Conservation (phyloP, 306 rosid genomes). For the Urtica urens region DNA sequence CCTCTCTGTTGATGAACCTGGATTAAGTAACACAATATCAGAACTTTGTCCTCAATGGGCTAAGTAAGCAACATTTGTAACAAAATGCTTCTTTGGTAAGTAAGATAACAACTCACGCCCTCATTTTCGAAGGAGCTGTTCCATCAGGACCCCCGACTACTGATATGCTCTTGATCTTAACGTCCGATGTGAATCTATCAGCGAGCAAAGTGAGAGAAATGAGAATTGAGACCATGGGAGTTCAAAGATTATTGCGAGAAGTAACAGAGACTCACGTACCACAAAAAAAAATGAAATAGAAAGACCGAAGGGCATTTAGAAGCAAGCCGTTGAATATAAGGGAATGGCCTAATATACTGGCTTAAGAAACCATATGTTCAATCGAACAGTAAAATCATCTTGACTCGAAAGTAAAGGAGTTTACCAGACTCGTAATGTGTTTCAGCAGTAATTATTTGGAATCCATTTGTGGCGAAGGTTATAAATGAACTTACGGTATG, state of each 20-base stretch:
- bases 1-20: slow-evolving; percentile 87
- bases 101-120: slow-evolving; percentile 54
- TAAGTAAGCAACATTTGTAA: not conserved
- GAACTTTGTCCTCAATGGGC: not conserved
- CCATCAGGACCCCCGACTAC: slow-evolving; percentile 75
- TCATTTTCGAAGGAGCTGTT: slow-evolving; percentile 88
- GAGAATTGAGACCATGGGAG: not conserved
- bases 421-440: too few species aligned
- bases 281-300: too few species aligned
- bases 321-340: not conserved
- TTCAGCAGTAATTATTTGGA: too few species aligned
- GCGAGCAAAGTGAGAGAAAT: not conserved
- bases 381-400: too few species aligned
- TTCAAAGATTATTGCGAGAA: too few species aligned
- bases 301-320: not conserved
- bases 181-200: slow-evolving; percentile 85
- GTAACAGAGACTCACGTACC: too few species aligned
- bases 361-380: not conserved
- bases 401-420: too few species aligned
- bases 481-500: slow-evolving; percentile 52
- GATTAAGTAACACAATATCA: slow-evolving; percentile 7
- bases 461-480: not conserved
- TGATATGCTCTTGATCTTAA: slow-evolving; percentile 90
- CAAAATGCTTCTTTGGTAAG: not conserved
- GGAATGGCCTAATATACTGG: not conserved